phyloP scores from a whole-genome alignment of 345 rosid species.

The Heritiera littoralis region DNA sequence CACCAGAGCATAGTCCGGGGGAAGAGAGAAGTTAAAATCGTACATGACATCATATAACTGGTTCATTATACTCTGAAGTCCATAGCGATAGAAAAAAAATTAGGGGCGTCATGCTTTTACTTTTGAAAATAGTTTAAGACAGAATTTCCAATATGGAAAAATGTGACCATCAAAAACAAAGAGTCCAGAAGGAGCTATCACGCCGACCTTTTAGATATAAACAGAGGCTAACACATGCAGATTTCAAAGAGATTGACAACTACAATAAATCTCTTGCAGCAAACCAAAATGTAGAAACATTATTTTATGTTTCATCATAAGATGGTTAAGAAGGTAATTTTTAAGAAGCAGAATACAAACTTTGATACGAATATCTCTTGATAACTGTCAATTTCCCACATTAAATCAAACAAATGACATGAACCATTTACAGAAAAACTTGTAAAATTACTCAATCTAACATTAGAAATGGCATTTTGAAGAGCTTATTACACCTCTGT shows the following conservation, averaged over 20 bases:
- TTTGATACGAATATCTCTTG: not conserved
- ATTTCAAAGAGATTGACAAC: not conserved
- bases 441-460: slow-evolving; percentile 1
- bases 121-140: not conserved
- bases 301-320: not conserved
- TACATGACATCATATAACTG: slow-evolving; percentile 89
- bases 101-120: not conserved
- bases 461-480: not conserved
- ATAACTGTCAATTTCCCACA: not conserved
- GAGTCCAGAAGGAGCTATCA: not conserved
- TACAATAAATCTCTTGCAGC: not conserved
- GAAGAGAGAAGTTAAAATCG: slow-evolving; percentile 82
- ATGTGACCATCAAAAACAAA: not conserved
- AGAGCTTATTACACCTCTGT: not conserved
- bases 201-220: not conserved
- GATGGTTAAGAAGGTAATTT: not conserved
- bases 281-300: not conserved
- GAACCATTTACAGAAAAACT: not conserved
- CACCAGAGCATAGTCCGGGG: slow-evolving; percentile 94
- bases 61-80: slow-evolving; percentile 75
- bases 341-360: slow-evolving; percentile 1
- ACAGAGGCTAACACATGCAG: not conserved
- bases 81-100: slow-evolving; percentile 21
- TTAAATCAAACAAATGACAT: not conserved
- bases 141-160: not conserved